Conservation (phyloP, 768 basidiomycete genomes). For the Tylopilus sp. region DNA sequence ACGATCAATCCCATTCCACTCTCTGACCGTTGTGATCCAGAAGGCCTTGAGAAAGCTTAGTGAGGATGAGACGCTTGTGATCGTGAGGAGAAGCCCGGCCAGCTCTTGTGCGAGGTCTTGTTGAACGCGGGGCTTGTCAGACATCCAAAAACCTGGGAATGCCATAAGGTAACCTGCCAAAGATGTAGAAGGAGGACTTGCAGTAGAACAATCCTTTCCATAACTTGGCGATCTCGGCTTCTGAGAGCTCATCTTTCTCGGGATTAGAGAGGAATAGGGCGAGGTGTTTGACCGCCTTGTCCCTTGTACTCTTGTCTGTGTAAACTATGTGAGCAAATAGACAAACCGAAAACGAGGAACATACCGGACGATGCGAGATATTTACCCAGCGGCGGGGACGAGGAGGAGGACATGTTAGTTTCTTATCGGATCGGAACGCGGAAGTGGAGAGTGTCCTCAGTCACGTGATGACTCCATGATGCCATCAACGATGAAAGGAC, state of each 20-base stretch:
- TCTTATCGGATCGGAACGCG: constrained; percentile 21
- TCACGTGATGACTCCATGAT: constrained; percentile 17
- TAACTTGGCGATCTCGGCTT: constrained; percentile 81
- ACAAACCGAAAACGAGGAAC: constrained; percentile 14
- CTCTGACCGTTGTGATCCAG: constrained; percentile 85
- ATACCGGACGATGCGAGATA: constrained; percentile 89
- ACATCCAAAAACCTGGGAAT: constrained; percentile 94
- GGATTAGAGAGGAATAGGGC: constrained; percentile 74
- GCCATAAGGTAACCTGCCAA: not conserved
- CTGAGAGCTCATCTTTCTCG: constrained; percentile 53
- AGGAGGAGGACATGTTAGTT: constrained; percentile 32
- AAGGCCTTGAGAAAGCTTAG: constrained; percentile 83
- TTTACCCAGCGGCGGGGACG: constrained; percentile 72
- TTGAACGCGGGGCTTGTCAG: constrained; percentile 95
- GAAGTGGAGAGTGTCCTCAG: not conserved
- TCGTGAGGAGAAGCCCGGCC: constrained; percentile 74
- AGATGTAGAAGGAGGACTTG: constrained; percentile 33
- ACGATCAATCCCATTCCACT: constrained; percentile 92
- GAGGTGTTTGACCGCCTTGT: constrained; percentile 84
- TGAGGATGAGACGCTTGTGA: constrained; percentile 54
- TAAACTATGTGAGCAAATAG: not conserved
- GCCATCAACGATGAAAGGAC: constrained; percentile 54
- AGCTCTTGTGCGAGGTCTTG: constrained; percentile 86
- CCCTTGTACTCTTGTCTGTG: constrained; percentile 85
- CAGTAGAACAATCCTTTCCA: constrained; percentile 99